Evolutionary conservation across 2,329 filamentous ascomycete genomes (phyloP).

Genomic region (Colletotrichum coccodes): DNA sequence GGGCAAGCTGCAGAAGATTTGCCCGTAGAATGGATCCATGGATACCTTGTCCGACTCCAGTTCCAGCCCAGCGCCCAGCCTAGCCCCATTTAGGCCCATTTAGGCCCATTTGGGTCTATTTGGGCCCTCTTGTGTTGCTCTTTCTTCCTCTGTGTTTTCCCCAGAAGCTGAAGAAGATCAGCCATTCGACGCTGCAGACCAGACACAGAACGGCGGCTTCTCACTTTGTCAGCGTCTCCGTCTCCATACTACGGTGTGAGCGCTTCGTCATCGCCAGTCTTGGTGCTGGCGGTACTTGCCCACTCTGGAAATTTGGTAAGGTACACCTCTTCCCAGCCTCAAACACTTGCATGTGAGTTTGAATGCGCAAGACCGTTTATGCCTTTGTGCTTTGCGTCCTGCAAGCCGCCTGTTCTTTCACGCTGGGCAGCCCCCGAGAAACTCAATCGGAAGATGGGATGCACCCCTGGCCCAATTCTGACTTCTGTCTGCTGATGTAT

Average conservation of each 20-base stretch:
- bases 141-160: neutral
- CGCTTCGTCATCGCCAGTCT: conserved; percentile 25
- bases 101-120: neutral
- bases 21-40: conserved; percentile 2
- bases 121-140: no score
- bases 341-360: neutral
- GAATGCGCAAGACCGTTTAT: neutral
- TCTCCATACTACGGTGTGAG: neutral
- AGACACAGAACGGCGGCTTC: neutral
- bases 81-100: conserved; percentile 4
- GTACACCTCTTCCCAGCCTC: neutral
- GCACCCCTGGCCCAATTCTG: neutral
- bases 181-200: neutral
- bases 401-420: neutral
- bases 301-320: conserved; percentile 23
- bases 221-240: neutral
- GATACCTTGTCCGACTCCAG: conserved; percentile 13
- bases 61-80: conserved; percentile 16
- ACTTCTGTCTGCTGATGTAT: conserved; percentile 14
- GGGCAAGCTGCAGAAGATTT: neutral
- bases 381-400: neutral
- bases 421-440: conserved; percentile 4
- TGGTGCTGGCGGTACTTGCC: conserved; percentile 20
- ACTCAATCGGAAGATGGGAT: conserved; percentile 27
- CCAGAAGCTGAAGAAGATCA: conserved; percentile 17